Evolutionary conservation across 768 basidiomycete genomes (phyloP).

Genomic region (Xerocomus potaroensis): DNA sequence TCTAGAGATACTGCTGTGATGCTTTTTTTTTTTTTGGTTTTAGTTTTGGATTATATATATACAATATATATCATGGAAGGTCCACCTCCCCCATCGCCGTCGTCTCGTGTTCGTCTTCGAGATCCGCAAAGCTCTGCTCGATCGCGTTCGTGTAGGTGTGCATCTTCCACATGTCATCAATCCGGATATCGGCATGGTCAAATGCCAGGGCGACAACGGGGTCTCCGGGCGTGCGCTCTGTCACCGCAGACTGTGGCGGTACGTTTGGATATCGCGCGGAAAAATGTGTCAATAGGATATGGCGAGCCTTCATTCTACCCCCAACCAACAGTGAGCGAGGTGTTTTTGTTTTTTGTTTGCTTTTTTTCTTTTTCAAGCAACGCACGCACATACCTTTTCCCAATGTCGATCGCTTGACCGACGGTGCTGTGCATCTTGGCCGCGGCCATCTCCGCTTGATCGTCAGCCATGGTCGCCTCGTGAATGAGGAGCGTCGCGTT

Average conservation of each 20-base stretch:
- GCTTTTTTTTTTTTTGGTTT: too few relatives aligned
- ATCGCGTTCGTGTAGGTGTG: constrained; percentile 70
- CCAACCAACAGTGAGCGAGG: neutral
- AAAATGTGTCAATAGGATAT: constrained; percentile 92
- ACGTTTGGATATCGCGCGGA: constrained; percentile 91
- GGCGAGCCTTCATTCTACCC: constrained; percentile 75
- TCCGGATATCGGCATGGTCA: constrained; percentile 66
- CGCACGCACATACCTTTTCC: constrained; percentile 48
- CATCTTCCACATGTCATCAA: constrained; percentile 87
- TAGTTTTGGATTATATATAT: too few relatives aligned
- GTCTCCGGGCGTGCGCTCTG: constrained; percentile 20
- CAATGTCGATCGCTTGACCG: constrained; percentile 81
- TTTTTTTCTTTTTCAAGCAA: too few relatives aligned
- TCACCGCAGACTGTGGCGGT: constrained; percentile 45
- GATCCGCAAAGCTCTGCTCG: constrained; percentile 55
- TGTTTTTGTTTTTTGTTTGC: too few relatives aligned
- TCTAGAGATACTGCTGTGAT: constrained; percentile 36
- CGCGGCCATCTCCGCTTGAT: constrained; percentile 65
- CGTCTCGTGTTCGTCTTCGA: constrained; percentile 39
- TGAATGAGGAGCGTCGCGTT: constrained; percentile 83
- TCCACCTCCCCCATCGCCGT: constrained; percentile 12
- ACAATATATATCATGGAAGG: constrained; percentile 13
- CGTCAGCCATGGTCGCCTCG: constrained; percentile 90
- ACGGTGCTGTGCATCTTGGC: constrained; percentile 87
- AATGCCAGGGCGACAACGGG: constrained; percentile 73